Evolutionary conservation across 163 green algal genomes (phyloP).

Genomic region (Scenedesmus sp.): DNA sequence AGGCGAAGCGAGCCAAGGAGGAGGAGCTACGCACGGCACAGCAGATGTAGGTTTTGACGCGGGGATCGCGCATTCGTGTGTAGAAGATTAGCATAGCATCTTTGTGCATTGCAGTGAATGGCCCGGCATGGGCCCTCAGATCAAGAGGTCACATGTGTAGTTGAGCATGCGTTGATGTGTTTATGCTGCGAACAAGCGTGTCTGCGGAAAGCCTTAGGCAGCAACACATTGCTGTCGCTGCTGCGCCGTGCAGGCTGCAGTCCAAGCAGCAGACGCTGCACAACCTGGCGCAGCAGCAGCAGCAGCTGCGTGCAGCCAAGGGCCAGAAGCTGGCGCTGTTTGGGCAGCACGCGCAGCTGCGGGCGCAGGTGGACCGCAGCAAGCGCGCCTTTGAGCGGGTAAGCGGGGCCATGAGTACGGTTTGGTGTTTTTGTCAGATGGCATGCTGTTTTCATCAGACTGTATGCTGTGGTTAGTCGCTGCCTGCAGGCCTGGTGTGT

Average conservation of each 20-base stretch:
- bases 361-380: conserved; percentile 27
- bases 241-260: background rate
- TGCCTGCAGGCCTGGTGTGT: background rate
- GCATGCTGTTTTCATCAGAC: no score
- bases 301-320: background rate
- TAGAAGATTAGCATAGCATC: no score
- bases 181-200: no score
- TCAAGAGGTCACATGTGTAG: no score
- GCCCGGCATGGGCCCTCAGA: no score
- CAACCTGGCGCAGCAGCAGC: background rate
- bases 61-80: background rate
- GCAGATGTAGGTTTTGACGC: background rate
- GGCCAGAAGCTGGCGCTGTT: conserved; percentile 53
- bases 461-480: no score
- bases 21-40: background rate
- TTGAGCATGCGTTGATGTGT: no score
- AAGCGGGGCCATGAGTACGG: no score
- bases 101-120: no score
- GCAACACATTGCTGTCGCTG: background rate
- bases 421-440: no score
- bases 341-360: conserved; percentile 13
- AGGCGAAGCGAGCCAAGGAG: background rate
- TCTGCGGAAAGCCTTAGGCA: no score
- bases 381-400: conserved; percentile 24
- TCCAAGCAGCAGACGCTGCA: background rate